Evolutionary conservation across 2,329 filamentous ascomycete genomes (phyloP), one percentile per base, ranked within the genome.

Genomic region (Penicillium sp.): DNA sequence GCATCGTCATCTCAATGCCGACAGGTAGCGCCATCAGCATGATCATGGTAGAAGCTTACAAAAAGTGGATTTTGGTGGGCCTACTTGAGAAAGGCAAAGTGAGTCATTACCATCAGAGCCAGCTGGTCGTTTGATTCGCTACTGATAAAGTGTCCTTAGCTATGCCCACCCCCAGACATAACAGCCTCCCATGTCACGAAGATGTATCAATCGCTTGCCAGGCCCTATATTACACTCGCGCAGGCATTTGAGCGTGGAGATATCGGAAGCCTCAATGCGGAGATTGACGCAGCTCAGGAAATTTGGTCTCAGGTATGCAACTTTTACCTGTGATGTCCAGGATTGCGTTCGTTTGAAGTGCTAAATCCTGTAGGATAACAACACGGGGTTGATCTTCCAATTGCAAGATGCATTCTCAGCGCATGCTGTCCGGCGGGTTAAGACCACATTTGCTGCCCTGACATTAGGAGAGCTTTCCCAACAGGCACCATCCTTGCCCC

Each of bases 11-110:
- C 23, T 76, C 80, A 2, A 80, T 81, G 40, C 85, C 88, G 0
- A 70, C 73, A 0, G 72, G 69, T 35, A 80, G 80, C 13, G 69
- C 72, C 20, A 73, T 77, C 23, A 90, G 82, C 61, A 82, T 80
- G 59, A 73, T 93, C 34, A 92, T 92, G 83, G 72, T 84, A 3
- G 87, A 95, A 49, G 85, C 86, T 4, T 90, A 94, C 70, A 93
- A 90, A 67, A 93, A 90, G 64, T 95, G 87, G 84, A 60, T 93
- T 6, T 68, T 98, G 11, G 74, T 88, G 7, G 79, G 80, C 36
- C 72, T 95, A 37, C 68, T 98, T 12, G 71, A 77, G 5, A 69
- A 80, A 36, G 89, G 88, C 48, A 76, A 71, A 52, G 69, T 76
- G 51, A 61, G 67, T 51, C n/a, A 28, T n/a, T 7, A 9, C 4